Evolutionary conservation across 768 basidiomycete species (phyloP), one percentile per base, ranked within the genome.

Genomic region (Peribolospora kevripleyi): DNA sequence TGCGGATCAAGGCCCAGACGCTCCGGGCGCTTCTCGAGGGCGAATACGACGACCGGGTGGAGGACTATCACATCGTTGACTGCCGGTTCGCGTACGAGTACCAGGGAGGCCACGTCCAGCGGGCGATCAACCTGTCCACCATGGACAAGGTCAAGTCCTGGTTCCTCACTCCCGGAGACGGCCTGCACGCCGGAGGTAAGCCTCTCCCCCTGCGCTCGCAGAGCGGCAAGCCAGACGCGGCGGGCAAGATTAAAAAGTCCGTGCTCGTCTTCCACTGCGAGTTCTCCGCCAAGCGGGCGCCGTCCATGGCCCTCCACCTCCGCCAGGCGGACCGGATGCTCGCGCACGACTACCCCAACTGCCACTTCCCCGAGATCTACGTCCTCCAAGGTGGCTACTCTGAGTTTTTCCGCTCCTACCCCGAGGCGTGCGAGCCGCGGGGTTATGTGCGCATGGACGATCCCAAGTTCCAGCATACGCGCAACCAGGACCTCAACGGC

Each of bases 1-100:
- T 95, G 79, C 76, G 93, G 61, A 83, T 98, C 58, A 80, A 73
- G 45, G 68, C 74, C 40, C 67, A 76, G 59, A 95, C 88, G 58
- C 87, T 93, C 62, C 65, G 78, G 60, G 70, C 72, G 10, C 71
- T 97, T 10, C 68, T 97, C 41, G 76, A 79, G 50, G 90, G 91
- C 36, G 72, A 69, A 60, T 95, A 77, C 67, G 68, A 76, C 52
- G 65, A 74, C 14, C 69, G 74, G 57, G 77, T 91, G 55, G 71
- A 74, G 45, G 72, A 76, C 49, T 93, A 73, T 66, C 75, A 82
- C 61, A 69, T 98, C 55, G 81, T 98, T 61, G 93, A 98, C 69
- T 97, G 93, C 67, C 82, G 93, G 47, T 98, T 97, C 68, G 86
- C 87, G 59, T 98, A 93, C 64, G 93, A 98, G 69, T 95, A 80